These are phyloP conservation scores for Hirschioporus abietinus DNA, from an alignment of 768 basidiomycete genomes.

Conservation along the genomic window DNA sequence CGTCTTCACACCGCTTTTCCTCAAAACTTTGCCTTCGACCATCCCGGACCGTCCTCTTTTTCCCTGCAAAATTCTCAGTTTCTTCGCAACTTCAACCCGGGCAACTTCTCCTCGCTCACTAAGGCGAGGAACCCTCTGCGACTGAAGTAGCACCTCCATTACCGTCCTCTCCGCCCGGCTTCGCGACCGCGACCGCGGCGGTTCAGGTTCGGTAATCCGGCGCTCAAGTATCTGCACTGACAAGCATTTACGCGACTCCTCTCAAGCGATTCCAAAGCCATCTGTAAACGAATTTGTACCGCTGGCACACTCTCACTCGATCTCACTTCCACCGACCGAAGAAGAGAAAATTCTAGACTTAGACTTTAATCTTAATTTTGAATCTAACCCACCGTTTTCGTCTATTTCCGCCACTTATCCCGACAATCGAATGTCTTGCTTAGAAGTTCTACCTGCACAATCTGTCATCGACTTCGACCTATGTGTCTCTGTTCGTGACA, in stretches of 20 bases:
- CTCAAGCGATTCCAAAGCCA: slow-evolving; percentile 22
- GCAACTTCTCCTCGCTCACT: slow-evolving; percentile 48
- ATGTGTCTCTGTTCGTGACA: slow-evolving; percentile 20
- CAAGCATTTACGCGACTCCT: slow-evolving; percentile 27
- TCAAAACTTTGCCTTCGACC: slow-evolving; percentile 10
- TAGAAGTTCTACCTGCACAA: slow-evolving; percentile 20
- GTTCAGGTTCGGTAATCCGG: slow-evolving; percentile 66
- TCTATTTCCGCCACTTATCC: slow-evolving; percentile 14
- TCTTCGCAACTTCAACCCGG: slow-evolving; percentile 8
- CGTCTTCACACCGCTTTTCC: slow-evolving; percentile 13
- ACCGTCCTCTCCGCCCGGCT: slow-evolving; percentile 62
- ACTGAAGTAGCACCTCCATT: slow-evolving; percentile 45
- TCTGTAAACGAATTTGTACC: slow-evolving; percentile 15
- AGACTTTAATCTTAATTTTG: slow-evolving; percentile 10
- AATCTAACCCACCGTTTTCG: not conserved
- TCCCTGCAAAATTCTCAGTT: slow-evolving; percentile 8
- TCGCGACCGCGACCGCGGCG: slow-evolving; percentile 62
- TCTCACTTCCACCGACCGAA: slow-evolving; percentile 11
- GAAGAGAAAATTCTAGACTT: slow-evolving; percentile 19
- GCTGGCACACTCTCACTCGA: slow-evolving; percentile 3
- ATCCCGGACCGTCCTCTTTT: not conserved
- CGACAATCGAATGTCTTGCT: slow-evolving; percentile 10
- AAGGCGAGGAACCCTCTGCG: slow-evolving; percentile 62
- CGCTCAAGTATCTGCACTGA: not conserved
- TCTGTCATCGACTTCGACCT: slow-evolving; percentile 26